Conservation (phyloP, 1,284 basidiomycete genomes). For the Puccinia hordei region DNA sequence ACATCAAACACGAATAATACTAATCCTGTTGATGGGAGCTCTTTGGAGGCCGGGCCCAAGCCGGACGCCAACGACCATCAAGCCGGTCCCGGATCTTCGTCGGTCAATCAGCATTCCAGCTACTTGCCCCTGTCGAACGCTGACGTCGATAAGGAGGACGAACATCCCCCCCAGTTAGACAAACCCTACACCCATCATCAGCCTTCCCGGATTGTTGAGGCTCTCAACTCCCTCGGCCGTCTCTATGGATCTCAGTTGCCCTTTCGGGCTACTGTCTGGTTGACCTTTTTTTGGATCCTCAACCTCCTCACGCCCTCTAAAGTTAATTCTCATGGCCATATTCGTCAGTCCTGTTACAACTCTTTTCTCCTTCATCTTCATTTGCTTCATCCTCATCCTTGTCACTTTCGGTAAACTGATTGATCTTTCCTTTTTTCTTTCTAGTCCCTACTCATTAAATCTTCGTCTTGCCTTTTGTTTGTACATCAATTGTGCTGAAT, state of each 20-base stretch:
- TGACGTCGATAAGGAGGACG: slow-evolving; percentile 14
- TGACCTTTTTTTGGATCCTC: slow-evolving; percentile 34
- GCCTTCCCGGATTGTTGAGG: neutral
- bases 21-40: neutral
- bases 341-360: slow-evolving; percentile 17
- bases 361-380: neutral
- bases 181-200: neutral
- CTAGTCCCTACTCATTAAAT: neutral
- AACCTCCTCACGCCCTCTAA: slow-evolving; percentile 41
- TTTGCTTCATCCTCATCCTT: neutral
- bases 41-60: neutral
- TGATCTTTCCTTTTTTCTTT: neutral
- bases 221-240: neutral
- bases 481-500: too few species aligned
- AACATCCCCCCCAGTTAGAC: neutral
- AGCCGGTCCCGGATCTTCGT: neutral
- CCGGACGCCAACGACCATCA: neutral
- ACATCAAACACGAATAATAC: neutral
- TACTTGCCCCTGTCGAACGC: slow-evolving; percentile 22
- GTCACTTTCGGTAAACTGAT: neutral
- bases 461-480: too few species aligned
- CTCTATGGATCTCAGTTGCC: neutral
- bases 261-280: slow-evolving; percentile 9
- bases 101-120: neutral
- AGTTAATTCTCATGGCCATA: slow-evolving; percentile 39